Percentiles rank a stretch among this genome's conserved stretches.
Conservation (phyloP, 768 basidiomycete genomes). For the Suillus subalutaceus region DNA sequence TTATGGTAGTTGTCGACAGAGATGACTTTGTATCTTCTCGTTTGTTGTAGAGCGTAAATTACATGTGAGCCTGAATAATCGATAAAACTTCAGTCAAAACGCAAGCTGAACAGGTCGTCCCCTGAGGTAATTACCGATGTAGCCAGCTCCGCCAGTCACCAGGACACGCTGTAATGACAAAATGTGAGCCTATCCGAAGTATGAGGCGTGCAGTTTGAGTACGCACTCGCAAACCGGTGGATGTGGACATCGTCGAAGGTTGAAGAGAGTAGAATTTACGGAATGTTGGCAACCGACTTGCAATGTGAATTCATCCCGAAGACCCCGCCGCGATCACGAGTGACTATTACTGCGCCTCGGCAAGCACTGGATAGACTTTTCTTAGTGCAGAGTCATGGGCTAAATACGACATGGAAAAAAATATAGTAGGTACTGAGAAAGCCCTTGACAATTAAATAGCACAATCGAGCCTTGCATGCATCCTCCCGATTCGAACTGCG, state of each 20-base stretch:
- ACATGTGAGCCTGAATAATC: conserved; percentile 81
- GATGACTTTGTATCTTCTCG: conserved; percentile 88
- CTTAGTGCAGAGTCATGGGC: neutral
- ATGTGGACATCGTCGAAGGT: conserved; percentile 29
- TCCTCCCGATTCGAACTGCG: conserved; percentile 3
- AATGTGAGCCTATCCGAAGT: conserved; percentile 15
- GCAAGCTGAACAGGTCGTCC: conserved; percentile 10
- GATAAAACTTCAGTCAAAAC: conserved; percentile 15
- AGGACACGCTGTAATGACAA: conserved; percentile 53
- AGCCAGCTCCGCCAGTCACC: conserved; percentile 84
- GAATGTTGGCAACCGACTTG: conserved; percentile 8
- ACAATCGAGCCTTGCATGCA: neutral
- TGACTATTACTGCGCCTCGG: neutral
- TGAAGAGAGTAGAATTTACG: conserved; percentile 9
- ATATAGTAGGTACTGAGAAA: neutral
- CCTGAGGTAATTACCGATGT: conserved; percentile 65
- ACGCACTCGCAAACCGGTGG: conserved; percentile 50
- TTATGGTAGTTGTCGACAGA: conserved; percentile 97
- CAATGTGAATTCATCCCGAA: conserved; percentile 7
- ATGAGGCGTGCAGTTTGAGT: conserved; percentile 10
- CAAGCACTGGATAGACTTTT: neutral
- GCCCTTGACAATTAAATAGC: neutral
- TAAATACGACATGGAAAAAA: conserved; percentile 5
- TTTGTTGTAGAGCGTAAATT: conserved; percentile 82
- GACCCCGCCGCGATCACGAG: neutral